Evolutionary conservation across 139 green algal genomes (phyloP).

Genomic region (Zygnema cylindricum): DNA sequence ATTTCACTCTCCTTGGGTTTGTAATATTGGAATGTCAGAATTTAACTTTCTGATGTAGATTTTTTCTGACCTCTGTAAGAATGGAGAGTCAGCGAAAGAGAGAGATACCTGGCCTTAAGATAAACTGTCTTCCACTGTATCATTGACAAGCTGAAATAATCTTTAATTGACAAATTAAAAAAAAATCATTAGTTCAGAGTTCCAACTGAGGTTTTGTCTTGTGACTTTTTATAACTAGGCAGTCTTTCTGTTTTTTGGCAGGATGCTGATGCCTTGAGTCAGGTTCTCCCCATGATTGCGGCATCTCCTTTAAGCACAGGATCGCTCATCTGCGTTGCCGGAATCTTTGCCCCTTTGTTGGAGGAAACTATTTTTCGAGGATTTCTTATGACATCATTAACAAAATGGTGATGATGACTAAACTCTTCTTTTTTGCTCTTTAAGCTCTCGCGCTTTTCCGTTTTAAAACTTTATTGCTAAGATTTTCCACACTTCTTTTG

Average conservation of each 20-base stretch:
- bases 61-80: conserved; percentile 7
- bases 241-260: conserved; percentile 15
- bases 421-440: no score
- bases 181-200: not conserved
- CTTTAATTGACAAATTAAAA: not conserved
- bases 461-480: not conserved
- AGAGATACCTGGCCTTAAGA: not conserved
- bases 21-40: no score
- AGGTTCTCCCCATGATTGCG: conserved; percentile 55
- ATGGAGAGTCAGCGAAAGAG: no score
- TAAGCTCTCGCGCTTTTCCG: no score
- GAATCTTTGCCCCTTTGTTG: conserved; percentile 63
- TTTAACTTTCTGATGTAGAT: no score
- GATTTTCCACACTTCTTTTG: not conserved
- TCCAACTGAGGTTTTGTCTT: not conserved
- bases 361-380: conserved; percentile 71
- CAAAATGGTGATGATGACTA: conserved; percentile 63
- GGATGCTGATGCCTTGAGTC: conserved; percentile 46
- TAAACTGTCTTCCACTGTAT: not conserved
- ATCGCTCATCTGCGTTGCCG: conserved; percentile 60
- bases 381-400: conserved; percentile 68
- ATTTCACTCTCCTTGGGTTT: no score
- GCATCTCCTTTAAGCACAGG: conserved; percentile 48
- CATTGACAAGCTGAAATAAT: not conserved
- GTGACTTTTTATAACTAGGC: no score